phyloP scores from a whole-genome alignment of 148 eudicot species.

The Bassia scoparia region DNA sequence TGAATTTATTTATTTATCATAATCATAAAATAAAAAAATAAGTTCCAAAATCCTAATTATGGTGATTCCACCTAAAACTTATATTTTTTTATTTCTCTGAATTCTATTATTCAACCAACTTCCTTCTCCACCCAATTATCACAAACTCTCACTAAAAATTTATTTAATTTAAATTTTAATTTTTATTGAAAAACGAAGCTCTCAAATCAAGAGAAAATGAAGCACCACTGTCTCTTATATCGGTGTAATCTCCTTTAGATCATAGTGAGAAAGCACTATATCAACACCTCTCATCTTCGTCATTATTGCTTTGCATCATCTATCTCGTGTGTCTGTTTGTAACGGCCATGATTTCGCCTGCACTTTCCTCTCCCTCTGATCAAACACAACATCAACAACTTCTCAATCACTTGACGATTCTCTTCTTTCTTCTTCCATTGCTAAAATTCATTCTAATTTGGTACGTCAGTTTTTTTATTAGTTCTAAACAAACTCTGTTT shows the following conservation, averaged over 20 bases:
- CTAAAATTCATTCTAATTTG: neutral
- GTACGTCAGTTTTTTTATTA: conserved; percentile 16
- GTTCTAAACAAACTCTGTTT: neutral
- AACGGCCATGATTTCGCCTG: conserved; percentile 61
- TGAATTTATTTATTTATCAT: too few species aligned
- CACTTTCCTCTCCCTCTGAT: conserved; percentile 35
- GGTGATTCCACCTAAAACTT: conserved; percentile 11
- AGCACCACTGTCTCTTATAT: conserved; percentile 11
- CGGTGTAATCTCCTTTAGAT: conserved; percentile 15
- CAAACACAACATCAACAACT: conserved; percentile 1
- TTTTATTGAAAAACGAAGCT: neutral
- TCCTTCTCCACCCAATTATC: conserved; percentile 1
- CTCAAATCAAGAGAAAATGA: conserved; percentile 2
- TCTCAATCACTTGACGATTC: conserved; percentile 10
- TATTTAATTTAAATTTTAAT: too few species aligned
- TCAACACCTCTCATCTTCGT: conserved; percentile 49
- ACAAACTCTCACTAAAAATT: neutral
- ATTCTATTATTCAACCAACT: conserved; percentile 9
- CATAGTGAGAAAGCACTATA: conserved; percentile 40
- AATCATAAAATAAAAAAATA: too few species aligned
- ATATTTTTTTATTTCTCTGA: neutral
- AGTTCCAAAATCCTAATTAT: neutral
- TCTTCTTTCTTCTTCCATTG: neutral
- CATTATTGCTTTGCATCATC: conserved; percentile 52
- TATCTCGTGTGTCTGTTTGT: conserved; percentile 57